Evolutionary conservation across 352 stramenopile species (phyloP).

Genomic region (Phytophthora macrochlamydospora): DNA sequence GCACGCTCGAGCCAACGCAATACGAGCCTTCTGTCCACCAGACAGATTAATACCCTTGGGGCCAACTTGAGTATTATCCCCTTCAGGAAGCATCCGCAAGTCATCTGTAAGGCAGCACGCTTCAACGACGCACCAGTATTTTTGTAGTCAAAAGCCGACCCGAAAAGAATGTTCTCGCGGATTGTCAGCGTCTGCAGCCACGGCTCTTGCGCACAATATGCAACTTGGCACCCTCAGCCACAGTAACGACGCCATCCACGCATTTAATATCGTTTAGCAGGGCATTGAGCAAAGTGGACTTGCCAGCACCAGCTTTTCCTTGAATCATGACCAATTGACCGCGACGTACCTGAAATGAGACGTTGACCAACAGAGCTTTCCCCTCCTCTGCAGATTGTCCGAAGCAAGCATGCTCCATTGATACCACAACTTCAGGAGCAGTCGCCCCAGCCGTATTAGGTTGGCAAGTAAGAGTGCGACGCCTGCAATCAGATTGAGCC

Average conservation of each 20-base stretch:
- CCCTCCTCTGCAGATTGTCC: conserved; percentile 27
- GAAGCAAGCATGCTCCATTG: conserved; percentile 54
- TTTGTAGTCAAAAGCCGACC: conserved; percentile 66
- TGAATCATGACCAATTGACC: conserved; percentile 64
- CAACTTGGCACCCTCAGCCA: conserved; percentile 47
- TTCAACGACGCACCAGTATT: conserved; percentile 71
- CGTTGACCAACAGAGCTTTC: conserved; percentile 57
- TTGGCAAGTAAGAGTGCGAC: not conserved
- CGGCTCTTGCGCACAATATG: conserved; percentile 91
- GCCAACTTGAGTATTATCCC: conserved; percentile 54
- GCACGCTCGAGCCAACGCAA: conserved; percentile 59
- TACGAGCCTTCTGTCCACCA: conserved; percentile 57
- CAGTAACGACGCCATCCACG: conserved; percentile 37
- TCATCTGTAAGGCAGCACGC: conserved; percentile 60
- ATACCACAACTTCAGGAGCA: conserved; percentile 33
- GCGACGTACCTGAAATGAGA: conserved; percentile 48
- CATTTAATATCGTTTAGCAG: conserved; percentile 57
- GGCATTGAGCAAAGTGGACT: conserved; percentile 60
- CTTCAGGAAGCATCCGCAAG: conserved; percentile 51
- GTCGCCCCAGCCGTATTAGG: conserved; percentile 4
- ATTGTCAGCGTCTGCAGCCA: conserved; percentile 98
- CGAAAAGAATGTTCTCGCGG: conserved; percentile 98
- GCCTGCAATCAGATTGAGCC: conserved; percentile 3
- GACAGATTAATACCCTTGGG: conserved; percentile 65
- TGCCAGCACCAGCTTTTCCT: conserved; percentile 66